Evolutionary conservation across 1,284 basidiomycete genomes (phyloP), one percentile per base, ranked within the genome.

Genomic region (Coriolopsis trogii): DNA sequence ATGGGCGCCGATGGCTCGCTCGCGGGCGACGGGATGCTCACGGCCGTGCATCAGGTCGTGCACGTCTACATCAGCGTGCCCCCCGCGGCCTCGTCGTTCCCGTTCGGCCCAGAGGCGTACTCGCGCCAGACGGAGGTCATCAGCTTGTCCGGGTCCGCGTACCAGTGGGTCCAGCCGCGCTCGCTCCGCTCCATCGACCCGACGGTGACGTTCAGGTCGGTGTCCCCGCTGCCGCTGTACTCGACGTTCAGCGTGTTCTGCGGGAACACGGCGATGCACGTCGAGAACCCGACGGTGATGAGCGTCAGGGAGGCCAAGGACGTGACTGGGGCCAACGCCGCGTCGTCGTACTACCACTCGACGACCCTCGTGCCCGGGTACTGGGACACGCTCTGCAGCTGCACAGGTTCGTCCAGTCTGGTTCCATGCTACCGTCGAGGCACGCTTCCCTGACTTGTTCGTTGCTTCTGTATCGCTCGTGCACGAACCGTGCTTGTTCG

Each of bases 61-160:
- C 60, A 61, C 47, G 75, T 86, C 29, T 80, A 75, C 61, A 85
- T 87, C 64, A 80, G 86, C 63, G 75, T 85, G 40, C 77, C 79
- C 0, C 69, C 70, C 2, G 58, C 61, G 28, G 41, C 46, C 40
- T 46, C 45, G 51, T 16, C 60, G 47, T 29, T 45, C 43, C 16
- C 49, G 13, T 7, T 40, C 9, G 9, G 41, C 21, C 3, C 23
- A 29, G 43, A 39, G 29, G 10, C 41, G 20, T 36, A 44, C 34
- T 23, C 48, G 33, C 51, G 33, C 9, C 47, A 24, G 47, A 56
- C 56, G 38, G 33, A 48, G 20, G 48, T 61, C 41, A n/a, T n/a
- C n/a, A 46, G 16, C 37, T 34, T 50, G 24, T 39, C 44, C 25
- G 20, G 28, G 31, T 57, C 63, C 21, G 31, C 28, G 6, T 52